phyloP scores from a whole-genome alignment of 176 grass and related monocot species.

The Oryza brachyantha region DNA sequence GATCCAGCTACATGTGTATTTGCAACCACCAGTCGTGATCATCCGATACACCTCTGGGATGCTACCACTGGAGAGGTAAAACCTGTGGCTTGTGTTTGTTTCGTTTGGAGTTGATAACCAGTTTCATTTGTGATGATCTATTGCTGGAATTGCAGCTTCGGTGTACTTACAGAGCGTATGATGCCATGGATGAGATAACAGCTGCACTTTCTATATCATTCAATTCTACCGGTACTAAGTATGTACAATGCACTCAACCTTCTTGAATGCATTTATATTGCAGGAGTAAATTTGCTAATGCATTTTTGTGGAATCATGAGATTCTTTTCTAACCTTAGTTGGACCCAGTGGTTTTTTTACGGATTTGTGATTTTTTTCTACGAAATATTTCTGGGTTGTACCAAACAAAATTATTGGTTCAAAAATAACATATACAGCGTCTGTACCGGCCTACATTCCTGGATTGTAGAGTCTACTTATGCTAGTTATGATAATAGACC shows the following conservation, averaged over 20 bases:
- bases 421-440: background rate
- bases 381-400: background rate
- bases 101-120: background rate
- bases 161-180: constrained; percentile 91
- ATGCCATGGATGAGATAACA: constrained; percentile 93
- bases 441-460: background rate
- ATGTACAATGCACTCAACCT: constrained; percentile 3
- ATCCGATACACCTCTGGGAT: constrained; percentile 98
- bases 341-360: no score
- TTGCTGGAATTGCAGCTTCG: constrained; percentile 57
- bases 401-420: background rate
- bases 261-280: constrained; percentile 12
- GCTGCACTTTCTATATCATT: constrained; percentile 90
- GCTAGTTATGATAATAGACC: background rate
- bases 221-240: constrained; percentile 87
- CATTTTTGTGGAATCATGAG: constrained; percentile 4
- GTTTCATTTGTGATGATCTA: constrained; percentile 15
- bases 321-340: background rate
- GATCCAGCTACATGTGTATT: constrained; percentile 83
- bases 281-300: background rate
- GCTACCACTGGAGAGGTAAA: constrained; percentile 70
- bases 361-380: background rate
- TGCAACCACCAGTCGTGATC: constrained; percentile 77
- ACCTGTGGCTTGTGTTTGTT: background rate
- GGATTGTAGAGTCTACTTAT: background rate